Evolutionary conservation across 2,329 filamentous ascomycete species (phyloP), one percentile per base, ranked within the genome.

Genomic region (Aureobasidium melanogenum): DNA sequence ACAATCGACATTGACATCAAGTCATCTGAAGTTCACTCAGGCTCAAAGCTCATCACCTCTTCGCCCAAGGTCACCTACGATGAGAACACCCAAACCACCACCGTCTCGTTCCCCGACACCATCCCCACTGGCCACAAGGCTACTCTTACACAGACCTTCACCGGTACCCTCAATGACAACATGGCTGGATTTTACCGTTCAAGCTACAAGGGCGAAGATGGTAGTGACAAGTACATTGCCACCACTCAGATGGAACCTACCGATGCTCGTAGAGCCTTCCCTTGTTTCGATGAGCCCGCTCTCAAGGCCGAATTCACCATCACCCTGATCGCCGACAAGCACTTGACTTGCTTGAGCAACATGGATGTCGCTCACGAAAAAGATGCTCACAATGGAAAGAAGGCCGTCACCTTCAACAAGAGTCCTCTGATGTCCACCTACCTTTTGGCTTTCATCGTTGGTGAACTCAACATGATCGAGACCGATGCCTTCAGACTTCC

Each of bases 141-240:
- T 22, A 86, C 87, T 75, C 76, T 95, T 64, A 86, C 86, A 70
- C 84, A 91, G 69, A 87, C 83, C 67, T 96, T 95, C 75, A 86
- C 84, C 10, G 91, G 91, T 43, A 82, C 80, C 46, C 78, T 96
- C 69, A 96, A 96, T 74, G 89, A 96, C 73, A 93, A 94, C 77
- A 96, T 97, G 91, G 92, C 92, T 52, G 93, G 93, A 51, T 97
- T 97, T 82, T 97, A 97, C 77, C 86, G 93, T 62, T 96, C 91
- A 1, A 95, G 91, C 7, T 97, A 93, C 81, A 95, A 94, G 80
- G 86, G 85, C 64, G 77, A 84, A 52, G 85, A 94, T 70, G 93
- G 93, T 41, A 84, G 84, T 63, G 86, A 87, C 62, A 89, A 88
- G 67, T 88, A 92, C 72, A 81, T 97, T 71, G 93, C 92, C 30